Evolutionary conservation across 2,329 filamentous ascomycete genomes (phyloP).

Genomic region (Penicillium sclerotigenum): DNA sequence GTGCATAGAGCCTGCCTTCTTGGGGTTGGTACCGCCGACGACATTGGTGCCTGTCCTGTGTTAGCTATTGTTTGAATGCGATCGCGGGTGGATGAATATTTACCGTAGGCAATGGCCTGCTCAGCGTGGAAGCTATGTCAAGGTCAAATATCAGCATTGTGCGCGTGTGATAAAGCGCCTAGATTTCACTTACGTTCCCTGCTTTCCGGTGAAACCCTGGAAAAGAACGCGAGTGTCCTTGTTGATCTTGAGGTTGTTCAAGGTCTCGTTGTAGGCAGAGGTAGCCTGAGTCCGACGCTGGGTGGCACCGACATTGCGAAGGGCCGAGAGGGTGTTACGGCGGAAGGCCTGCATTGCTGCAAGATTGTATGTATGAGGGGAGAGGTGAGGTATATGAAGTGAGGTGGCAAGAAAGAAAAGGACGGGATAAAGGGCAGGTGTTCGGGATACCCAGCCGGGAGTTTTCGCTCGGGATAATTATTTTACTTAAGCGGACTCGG

Average conservation of each 20-base stretch:
- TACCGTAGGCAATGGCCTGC: constrained; percentile 98
- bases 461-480: constrained; percentile 37
- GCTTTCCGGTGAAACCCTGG: constrained; percentile 96
- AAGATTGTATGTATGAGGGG: constrained; percentile 14
- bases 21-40: constrained; percentile 97
- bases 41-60: constrained; percentile 76
- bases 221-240: constrained; percentile 89
- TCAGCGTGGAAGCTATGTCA: constrained; percentile 82
- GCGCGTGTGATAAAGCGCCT: constrained; percentile 15
- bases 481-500: constrained; percentile 37
- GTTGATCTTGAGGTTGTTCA: constrained; percentile 89
- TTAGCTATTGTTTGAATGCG: constrained; percentile 20
- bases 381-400: constrained; percentile 11
- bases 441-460: constrained; percentile 30
- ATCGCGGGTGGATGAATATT: constrained; percentile 24
- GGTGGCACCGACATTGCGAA: constrained; percentile 58
- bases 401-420: constrained; percentile 19
- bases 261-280: constrained; percentile 68
- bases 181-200: constrained; percentile 73
- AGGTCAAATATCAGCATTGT: constrained; percentile 30
- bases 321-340: constrained; percentile 67
- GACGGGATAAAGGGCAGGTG: constrained; percentile 21
- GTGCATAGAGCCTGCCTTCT: constrained; percentile 91
- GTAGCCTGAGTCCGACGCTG: constrained; percentile 68
- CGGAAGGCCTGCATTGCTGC: constrained; percentile 76